Conservation (phyloP, 345 rosid genomes). For the Dipteronia sinensis region DNA sequence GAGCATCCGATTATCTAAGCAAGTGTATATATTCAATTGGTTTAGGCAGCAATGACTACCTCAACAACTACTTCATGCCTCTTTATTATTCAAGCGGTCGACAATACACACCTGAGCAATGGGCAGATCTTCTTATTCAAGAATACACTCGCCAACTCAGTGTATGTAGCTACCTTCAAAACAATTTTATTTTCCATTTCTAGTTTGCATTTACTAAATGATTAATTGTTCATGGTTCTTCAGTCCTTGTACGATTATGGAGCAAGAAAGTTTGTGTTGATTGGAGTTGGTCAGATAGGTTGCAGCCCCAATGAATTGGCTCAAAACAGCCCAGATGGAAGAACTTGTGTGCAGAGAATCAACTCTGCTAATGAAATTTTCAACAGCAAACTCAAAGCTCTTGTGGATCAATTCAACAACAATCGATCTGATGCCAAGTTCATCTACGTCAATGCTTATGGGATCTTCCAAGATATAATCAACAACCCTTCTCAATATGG, state of each 20-base stretch:
- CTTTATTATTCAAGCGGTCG: conserved; percentile 48
- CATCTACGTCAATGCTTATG: conserved; percentile 68
- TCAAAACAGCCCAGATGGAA: conserved; percentile 62
- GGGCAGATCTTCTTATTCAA: conserved; percentile 56
- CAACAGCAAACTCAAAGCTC: conserved; percentile 64
- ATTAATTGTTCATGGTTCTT: neutral
- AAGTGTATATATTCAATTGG: conserved; percentile 71
- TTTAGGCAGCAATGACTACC: conserved; percentile 95
- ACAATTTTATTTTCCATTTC: neutral
- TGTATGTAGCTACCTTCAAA: conserved; percentile 31
- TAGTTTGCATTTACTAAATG: neutral
- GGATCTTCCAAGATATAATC: conserved; percentile 67
- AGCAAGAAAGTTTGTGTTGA: conserved; percentile 77
- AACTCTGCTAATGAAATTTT: conserved; percentile 71
- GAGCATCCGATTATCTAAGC: conserved; percentile 59
- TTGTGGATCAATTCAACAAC: conserved; percentile 69
- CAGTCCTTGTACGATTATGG: conserved; percentile 70
- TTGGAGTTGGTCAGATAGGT: conserved; percentile 82
- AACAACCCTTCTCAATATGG: conserved; percentile 53
- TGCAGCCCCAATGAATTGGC: conserved; percentile 86
- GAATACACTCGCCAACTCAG: conserved; percentile 59
- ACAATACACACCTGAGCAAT: conserved; percentile 59
- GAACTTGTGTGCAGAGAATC: conserved; percentile 58
- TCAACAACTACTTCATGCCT: conserved; percentile 94
- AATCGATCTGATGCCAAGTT: conserved; percentile 55